A percentile compares a stretch with the other conserved stretches of the same genome.
Conservation (phyloP, 345 rosid genomes). For the Zanthoxylum bungeanum region DNA sequence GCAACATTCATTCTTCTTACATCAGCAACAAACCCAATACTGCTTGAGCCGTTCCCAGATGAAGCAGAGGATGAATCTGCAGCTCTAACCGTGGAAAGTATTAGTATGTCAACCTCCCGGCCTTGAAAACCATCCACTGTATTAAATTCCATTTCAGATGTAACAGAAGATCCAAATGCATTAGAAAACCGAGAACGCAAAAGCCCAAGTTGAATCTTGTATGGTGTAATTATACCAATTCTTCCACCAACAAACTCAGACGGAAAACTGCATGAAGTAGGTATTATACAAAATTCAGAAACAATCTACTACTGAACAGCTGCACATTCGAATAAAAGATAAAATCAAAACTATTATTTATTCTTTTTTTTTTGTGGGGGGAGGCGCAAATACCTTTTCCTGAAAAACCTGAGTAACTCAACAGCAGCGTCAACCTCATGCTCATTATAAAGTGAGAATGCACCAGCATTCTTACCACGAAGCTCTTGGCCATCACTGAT, state of each 20-base stretch:
- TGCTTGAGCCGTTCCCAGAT: conserved; percentile 42
- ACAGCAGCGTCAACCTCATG: conserved; percentile 90
- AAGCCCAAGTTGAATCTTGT: conserved; percentile 76
- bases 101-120: conserved; percentile 84
- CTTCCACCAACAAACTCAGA: conserved; percentile 75
- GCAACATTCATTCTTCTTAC: conserved; percentile 96
- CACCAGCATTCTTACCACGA: conserved; percentile 69
- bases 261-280: conserved; percentile 49
- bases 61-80: conserved; percentile 35
- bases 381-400: conserved; percentile 47
- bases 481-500: conserved; percentile 79
- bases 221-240: conserved; percentile 88
- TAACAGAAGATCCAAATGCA: conserved; percentile 73
- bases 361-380: no score
- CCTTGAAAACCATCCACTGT: conserved; percentile 99
- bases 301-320: background rate
- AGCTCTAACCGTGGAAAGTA: conserved; percentile 94
- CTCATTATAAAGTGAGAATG: conserved; percentile 74
- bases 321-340: background rate
- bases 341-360: background rate
- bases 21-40: conserved; percentile 94
- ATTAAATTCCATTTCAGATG: conserved; percentile 81
- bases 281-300: conserved; percentile 4
- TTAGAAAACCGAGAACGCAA: conserved; percentile 69
- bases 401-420: conserved; percentile 66